Conservation (phyloP, 1,284 basidiomycete species). For the Salmacisia buchloeana region DNA sequence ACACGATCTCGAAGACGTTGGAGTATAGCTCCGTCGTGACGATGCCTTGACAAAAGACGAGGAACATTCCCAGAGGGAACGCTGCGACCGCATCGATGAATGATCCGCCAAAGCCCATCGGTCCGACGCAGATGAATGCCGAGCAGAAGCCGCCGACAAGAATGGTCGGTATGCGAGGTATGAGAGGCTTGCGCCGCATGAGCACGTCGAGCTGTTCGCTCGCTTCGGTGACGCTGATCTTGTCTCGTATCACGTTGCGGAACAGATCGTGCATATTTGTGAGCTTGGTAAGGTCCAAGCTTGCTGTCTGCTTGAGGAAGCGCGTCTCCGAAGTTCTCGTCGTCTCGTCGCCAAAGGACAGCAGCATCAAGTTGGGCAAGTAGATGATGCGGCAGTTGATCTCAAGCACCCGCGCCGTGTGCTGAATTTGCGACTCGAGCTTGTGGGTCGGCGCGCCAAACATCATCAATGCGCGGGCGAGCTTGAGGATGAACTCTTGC, state of each 20-base stretch:
- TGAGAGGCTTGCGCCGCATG: constrained; percentile 60
- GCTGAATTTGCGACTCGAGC: constrained; percentile 77
- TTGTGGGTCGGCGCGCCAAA: constrained; percentile 87
- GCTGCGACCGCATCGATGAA: constrained; percentile 73
- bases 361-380: constrained; percentile 69
- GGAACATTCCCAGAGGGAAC: constrained; percentile 72
- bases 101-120: constrained; percentile 59
- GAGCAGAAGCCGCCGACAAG: constrained; percentile 77
- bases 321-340: constrained; percentile 82
- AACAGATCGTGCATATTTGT: constrained; percentile 71
- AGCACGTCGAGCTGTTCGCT: constrained; percentile 67
- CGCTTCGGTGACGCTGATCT: constrained; percentile 73
- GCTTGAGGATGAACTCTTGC: constrained; percentile 84
- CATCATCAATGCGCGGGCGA: constrained; percentile 87
- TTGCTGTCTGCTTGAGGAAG: constrained; percentile 50
- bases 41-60: constrained; percentile 52
- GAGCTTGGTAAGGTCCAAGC: constrained; percentile 44
- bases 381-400: constrained; percentile 78
- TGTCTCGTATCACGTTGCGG: constrained; percentile 84
- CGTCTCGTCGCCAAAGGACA: constrained; percentile 62
- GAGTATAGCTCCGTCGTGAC: constrained; percentile 66
- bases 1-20: constrained; percentile 81
- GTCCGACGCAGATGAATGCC: constrained; percentile 60
- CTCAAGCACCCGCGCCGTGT: constrained; percentile 77
- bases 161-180: constrained; percentile 56